A percentile compares a stretch with the other conserved stretches of the same genome.
Evolutionary conservation across 352 stramenopile species (phyloP).

Genomic region (Globisporangium iwayamae): DNA sequence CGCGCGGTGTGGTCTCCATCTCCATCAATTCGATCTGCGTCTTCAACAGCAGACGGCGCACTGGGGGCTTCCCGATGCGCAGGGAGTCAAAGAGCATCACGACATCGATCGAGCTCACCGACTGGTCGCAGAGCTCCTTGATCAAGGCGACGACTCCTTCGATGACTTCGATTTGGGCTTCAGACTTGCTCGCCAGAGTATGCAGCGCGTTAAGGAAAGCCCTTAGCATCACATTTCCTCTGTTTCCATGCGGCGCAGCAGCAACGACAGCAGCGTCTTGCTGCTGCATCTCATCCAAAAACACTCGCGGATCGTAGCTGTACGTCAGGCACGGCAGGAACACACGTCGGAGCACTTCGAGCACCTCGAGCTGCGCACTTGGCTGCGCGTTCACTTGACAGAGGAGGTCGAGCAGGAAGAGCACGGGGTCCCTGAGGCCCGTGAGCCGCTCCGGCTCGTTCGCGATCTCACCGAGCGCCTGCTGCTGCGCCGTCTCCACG

Average conservation of each 20-base stretch:
- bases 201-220: slow-evolving; percentile 42
- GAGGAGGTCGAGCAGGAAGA: slow-evolving; percentile 50
- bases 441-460: slow-evolving; percentile 23
- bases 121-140: slow-evolving; percentile 46
- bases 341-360: slow-evolving; percentile 37
- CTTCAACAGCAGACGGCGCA: slow-evolving; percentile 44
- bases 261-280: not conserved
- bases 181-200: slow-evolving; percentile 29
- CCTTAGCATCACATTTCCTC: slow-evolving; percentile 44
- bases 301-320: slow-evolving; percentile 36
- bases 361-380: slow-evolving; percentile 26
- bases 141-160: slow-evolving; percentile 42
- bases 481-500: slow-evolving; percentile 35
- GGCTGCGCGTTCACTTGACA: slow-evolving; percentile 23
- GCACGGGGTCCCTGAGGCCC: slow-evolving; percentile 37
- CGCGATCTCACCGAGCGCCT: slow-evolving; percentile 24
- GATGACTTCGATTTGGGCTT: slow-evolving; percentile 26
- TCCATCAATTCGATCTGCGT: slow-evolving; percentile 56
- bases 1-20: slow-evolving; percentile 49
- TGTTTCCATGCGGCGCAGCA: slow-evolving; percentile 12
- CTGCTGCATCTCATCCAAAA: slow-evolving; percentile 21
- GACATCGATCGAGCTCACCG: slow-evolving; percentile 54
- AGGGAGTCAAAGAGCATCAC: slow-evolving; percentile 74
- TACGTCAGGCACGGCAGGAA: slow-evolving; percentile 34
- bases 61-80: slow-evolving; percentile 42